Conservation (phyloP, 1,284 basidiomycete genomes). For the Cryptococcus hybrid region DNA sequence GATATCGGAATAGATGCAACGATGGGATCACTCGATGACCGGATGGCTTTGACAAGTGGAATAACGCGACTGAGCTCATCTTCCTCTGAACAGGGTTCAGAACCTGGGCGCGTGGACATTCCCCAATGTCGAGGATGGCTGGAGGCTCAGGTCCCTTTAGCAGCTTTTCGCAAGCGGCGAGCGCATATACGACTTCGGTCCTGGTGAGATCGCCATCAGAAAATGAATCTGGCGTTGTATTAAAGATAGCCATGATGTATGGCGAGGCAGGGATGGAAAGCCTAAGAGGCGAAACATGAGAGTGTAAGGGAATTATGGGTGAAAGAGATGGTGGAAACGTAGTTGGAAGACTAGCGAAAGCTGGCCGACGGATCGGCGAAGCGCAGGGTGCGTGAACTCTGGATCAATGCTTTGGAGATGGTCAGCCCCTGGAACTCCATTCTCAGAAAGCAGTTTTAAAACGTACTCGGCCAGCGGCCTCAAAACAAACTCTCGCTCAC, state of each 20-base stretch:
- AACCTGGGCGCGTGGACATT: conserved; percentile 80
- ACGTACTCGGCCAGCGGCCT: conserved; percentile 81
- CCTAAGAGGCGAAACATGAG: conserved; percentile 58
- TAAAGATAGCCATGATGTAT: conserved; percentile 89
- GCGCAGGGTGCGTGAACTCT: conserved; percentile 62
- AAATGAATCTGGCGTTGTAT: conserved; percentile 95
- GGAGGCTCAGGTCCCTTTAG: conserved; percentile 38
- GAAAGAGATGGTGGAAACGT: conserved; percentile 54
- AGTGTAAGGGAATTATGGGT: conserved; percentile 41
- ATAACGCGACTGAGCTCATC: conserved; percentile 76
- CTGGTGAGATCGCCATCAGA: conserved; percentile 69
- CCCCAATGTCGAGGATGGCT: conserved; percentile 91
- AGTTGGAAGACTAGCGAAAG: conserved; percentile 54
- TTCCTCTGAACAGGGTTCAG: conserved; percentile 63
- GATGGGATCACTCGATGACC: conserved; percentile 24
- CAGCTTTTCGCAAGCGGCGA: conserved; percentile 27
- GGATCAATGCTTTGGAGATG: conserved; percentile 51
- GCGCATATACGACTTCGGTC: conserved; percentile 23
- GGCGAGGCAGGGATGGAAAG: conserved; percentile 53
- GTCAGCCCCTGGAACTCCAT: not conserved
- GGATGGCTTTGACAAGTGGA: conserved; percentile 60
- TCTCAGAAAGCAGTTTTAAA: not conserved
- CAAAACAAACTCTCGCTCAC: conserved; percentile 89
- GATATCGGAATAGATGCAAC: conserved; percentile 62
- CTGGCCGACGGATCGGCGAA: conserved; percentile 54